Base-by-base conservation (phyloP, 2,329 filamentous ascomycete genomes). In the Akanthomyces uredinophilus region DNA sequence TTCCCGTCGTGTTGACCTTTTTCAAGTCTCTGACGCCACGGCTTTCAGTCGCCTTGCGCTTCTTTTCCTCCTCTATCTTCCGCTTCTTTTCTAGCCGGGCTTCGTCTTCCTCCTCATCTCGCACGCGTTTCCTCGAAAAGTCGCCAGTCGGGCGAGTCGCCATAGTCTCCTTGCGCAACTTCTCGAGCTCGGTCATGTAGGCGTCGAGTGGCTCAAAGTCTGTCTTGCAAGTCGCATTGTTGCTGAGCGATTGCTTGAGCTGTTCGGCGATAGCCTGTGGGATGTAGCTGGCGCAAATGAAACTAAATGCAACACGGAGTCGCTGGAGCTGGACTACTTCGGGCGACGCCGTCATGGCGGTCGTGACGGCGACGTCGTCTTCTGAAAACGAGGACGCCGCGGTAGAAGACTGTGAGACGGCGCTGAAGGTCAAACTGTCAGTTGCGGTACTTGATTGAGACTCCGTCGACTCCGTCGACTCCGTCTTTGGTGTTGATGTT, bases 1-100 rank as follows among this genome's bases (percentile, higher is more conserved):
- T 99, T 1, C 95, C 95, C 24, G 78, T 85, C 0, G 89, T 93
- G 75, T 98, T 90, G 53, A 93, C 94, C 78, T 98, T 99, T 73
- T 90, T 90, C 70, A 99, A 73, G 53, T 93, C 84, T 71, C 87
- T 88, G 1, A 97, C 86, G 0, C 86, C 93, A 32, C 87, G 82
- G 65, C 90, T 95, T 76, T 91, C 84, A 27, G 79, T 80, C 3
- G 84, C 85, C 77, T 96, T 93, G 73, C 86, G 88, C 77, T 88
- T 90, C 63, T 96, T 93, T 63, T 96, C 93, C 65, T 96, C 94
- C 56, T 96, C 92, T 76, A 89, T 86, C 73, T 88, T 93, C 49
- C 88, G 81, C 78, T 89, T 93, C 84, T 95, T 96, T 73, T 93
- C 90, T 3, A 86, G 86, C 3, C 87, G 77, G 14, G 81, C 80